Conservation (phyloP, 768 basidiomycete species). For the Tulasnella calospora region DNA sequence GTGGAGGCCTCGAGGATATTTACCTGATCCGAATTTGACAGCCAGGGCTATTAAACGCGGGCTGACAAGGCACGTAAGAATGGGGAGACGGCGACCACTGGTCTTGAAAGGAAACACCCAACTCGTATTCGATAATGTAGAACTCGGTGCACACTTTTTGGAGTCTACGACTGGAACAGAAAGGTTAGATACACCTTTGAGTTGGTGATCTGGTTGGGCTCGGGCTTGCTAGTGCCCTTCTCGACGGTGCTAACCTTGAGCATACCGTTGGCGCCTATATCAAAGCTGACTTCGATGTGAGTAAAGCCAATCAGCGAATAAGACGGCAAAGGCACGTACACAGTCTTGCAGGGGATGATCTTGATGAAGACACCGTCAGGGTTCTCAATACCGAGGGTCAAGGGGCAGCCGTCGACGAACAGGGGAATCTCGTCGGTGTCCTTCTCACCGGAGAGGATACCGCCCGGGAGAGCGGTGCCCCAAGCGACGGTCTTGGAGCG, state of each 20-base stretch:
- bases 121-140: too few relatives aligned
- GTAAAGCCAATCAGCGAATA: neutral
- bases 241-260: slow-evolving; percentile 33
- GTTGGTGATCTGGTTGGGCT: too few relatives aligned
- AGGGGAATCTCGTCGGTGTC: slow-evolving; percentile 84
- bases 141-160: too few relatives aligned
- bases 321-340: slow-evolving; percentile 34
- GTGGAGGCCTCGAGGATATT: too few relatives aligned
- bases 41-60: too few relatives aligned
- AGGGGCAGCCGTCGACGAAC: slow-evolving; percentile 43
- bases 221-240: too few relatives aligned
- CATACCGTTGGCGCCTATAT: slow-evolving; percentile 92
- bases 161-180: too few relatives aligned
- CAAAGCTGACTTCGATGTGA: slow-evolving; percentile 81
- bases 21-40: too few relatives aligned
- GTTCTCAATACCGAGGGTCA: slow-evolving; percentile 91
- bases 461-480: slow-evolving; percentile 97
- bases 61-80: too few relatives aligned
- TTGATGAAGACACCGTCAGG: slow-evolving; percentile 96
- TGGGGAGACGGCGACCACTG: too few relatives aligned
- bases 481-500: slow-evolving; percentile 66
- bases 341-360: slow-evolving; percentile 94
- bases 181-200: too few relatives aligned
- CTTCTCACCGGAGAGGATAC: slow-evolving; percentile 93
- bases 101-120: too few relatives aligned